These are phyloP conservation scores for Adiantum capillusveneris DNA, from an alignment of 75 land plant genomes.

Conservation along the genomic window DNA sequence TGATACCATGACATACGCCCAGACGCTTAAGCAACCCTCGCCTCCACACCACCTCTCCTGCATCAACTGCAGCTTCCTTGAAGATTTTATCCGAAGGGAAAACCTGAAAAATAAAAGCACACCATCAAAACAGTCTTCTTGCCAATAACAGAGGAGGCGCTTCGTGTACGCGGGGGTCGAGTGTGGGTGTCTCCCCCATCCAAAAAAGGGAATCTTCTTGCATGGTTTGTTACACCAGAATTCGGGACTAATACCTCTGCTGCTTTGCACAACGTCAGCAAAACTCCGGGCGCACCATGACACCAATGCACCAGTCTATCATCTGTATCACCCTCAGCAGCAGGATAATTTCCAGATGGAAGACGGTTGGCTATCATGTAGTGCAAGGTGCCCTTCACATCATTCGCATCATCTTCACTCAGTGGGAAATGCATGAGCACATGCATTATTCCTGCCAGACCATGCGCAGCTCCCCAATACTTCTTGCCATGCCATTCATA, in stretches of 20 bases:
- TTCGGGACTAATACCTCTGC: conserved; percentile 44
- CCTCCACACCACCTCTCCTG: conserved; percentile 88
- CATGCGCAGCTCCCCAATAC: conserved; percentile 99
- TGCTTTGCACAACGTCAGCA: conserved; percentile 78
- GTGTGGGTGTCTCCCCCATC: too few relatives aligned
- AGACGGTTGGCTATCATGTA: conserved; percentile 77
- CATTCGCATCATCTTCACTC: conserved; percentile 42
- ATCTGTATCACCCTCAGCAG: conserved; percentile 52
- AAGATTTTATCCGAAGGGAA: conserved; percentile 52
- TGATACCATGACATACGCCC: conserved; percentile 90
- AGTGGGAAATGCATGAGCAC: conserved; percentile 70
- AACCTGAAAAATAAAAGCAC: conserved; percentile 31
- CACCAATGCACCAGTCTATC: conserved; percentile 96
- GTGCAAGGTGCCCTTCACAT: conserved; percentile 65
- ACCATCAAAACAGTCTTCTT: background rate
- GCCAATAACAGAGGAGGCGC: too few relatives aligned
- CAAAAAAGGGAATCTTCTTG: background rate
- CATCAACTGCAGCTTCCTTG: conserved; percentile 69
- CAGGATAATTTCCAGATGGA: conserved; percentile 77
- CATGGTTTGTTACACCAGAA: too few relatives aligned
- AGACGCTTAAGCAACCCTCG: conserved; percentile 71
- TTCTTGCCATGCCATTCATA: conserved; percentile 90
- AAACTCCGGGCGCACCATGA: conserved; percentile 92
- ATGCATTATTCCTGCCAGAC: conserved; percentile 90
- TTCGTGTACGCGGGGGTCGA: too few relatives aligned